Evolutionary conservation across 2,329 filamentous ascomycete genomes (phyloP), one percentile per base, ranked within the genome.

Genomic region (Colletotrichum navitas): DNA sequence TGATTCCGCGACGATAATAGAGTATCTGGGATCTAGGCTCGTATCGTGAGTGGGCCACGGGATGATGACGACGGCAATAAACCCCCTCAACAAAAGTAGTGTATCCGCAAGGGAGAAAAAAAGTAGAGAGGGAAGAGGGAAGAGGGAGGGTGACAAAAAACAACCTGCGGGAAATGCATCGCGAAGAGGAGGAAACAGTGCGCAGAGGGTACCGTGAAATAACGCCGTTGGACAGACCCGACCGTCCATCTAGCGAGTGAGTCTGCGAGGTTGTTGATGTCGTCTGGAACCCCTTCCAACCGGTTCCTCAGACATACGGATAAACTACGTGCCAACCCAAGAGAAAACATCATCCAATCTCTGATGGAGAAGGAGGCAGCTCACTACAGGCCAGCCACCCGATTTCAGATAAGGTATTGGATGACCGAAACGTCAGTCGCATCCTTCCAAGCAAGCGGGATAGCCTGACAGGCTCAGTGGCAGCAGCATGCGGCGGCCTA

Each of bases 371-470:
- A 36, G 47, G 47, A 59, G 49, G 36, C 32, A 59, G 54, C 32
- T 65, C 52, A 18, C 52, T 21, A 34, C 29, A 18, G 24, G 18
- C 12, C 5, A 8, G 7, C 21, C 34, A 41, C 36, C 51, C 36
- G 54, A 60, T 54, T 65, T 59, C 29, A 51, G 45, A 65, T 36
- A 69, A 54, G 66, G 52, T 59, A 7, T 59, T 52, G 34, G 45
- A 49, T 26, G 45, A 45, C 62, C 62, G 62, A 65, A 69, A 66
- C 61, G 21, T 52, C 45, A 45, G 61, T 52, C 43, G 36, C 56
- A 34, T 58, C 24, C 52, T 43, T 24, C 56, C 51, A n/a, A 43
- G 24, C 51, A 21, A 29, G 24, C 49, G 24, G 36, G 24, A n/a
- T 43, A 39, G 43, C 34, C 36, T 65, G 52, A 59, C 45, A 32